phyloP scores from a whole-genome alignment of 1,284 basidiomycete species.

The Leucoagaricus sp. region DNA sequence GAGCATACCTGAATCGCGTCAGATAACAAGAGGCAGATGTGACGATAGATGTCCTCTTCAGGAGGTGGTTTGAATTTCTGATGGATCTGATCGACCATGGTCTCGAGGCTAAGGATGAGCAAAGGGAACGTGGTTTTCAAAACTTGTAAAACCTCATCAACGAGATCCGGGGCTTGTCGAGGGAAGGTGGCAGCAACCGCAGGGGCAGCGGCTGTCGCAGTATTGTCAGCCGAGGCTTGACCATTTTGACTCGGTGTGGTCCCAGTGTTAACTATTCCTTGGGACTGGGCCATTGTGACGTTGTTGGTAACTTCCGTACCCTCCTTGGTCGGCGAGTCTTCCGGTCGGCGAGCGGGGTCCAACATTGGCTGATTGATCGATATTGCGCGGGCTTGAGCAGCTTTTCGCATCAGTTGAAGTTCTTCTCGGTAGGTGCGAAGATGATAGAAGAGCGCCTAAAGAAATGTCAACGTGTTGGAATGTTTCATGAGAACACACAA shows the following conservation, averaged over 20 bases:
- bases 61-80: conserved; percentile 89
- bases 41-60: conserved; percentile 96
- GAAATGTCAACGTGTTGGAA: conserved; percentile 18
- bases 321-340: conserved; percentile 32
- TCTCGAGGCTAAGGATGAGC: conserved; percentile 94
- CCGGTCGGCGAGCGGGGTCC: conserved; percentile 28
- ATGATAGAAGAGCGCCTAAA: conserved; percentile 93
- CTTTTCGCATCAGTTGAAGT: conserved; percentile 55
- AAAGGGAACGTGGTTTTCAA: conserved; percentile 97
- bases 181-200: conserved; percentile 39
- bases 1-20: conserved; percentile 66
- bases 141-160: conserved; percentile 94
- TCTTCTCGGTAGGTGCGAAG: conserved; percentile 93
- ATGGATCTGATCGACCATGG: conserved; percentile 95
- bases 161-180: conserved; percentile 86
- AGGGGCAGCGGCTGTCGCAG: conserved; percentile 30
- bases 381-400: conserved; percentile 34
- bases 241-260: conserved; percentile 3
- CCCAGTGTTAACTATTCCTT: conserved; percentile 16
- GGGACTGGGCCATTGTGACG: conserved; percentile 20
- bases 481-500: conserved; percentile 17
- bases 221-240: conserved; percentile 13
- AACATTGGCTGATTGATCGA: conserved; percentile 26
- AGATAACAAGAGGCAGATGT: conserved; percentile 82
- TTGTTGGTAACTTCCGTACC: conserved; percentile 26